Conservation (phyloP, 345 rosid species). For the Sisymbrium altissimum region DNA sequence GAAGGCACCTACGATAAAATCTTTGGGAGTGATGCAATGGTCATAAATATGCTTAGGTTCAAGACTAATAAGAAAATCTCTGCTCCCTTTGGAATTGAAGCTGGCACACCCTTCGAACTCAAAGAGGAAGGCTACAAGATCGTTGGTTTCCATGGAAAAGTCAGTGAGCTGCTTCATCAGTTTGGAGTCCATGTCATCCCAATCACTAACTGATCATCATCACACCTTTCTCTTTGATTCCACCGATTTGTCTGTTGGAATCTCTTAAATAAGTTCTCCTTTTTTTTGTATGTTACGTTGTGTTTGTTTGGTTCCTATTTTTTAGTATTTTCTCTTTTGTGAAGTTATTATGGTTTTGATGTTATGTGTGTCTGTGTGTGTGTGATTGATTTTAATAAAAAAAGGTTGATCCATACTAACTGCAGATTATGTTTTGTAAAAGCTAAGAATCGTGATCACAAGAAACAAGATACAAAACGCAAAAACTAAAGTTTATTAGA, state of each 20-base stretch:
- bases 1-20: constrained; percentile 20
- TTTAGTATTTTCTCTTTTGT: neutral
- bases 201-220: constrained; percentile 6
- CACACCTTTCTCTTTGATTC: neutral
- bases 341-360: neutral
- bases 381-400: too few species aligned
- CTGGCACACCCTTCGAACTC: neutral
- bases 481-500: too few species aligned
- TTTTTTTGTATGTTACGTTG: neutral
- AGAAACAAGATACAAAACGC: too few species aligned
- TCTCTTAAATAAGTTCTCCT: neutral
- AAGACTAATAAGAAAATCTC: constrained; percentile 30
- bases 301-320: neutral
- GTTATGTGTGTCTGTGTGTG: too few species aligned
- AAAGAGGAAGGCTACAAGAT: constrained; percentile 16
- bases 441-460: too few species aligned
- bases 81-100: constrained; percentile 24
- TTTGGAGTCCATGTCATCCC: constrained; percentile 26
- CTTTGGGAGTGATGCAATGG: neutral
- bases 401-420: too few species aligned
- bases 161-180: neutral
- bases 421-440: too few species aligned
- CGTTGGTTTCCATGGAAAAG: constrained; percentile 30
- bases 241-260: neutral
- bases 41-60: constrained; percentile 24